Evolutionary conservation across 176 grass and related monocot species (phyloP).

Genomic region (Lolium rigidum): DNA sequence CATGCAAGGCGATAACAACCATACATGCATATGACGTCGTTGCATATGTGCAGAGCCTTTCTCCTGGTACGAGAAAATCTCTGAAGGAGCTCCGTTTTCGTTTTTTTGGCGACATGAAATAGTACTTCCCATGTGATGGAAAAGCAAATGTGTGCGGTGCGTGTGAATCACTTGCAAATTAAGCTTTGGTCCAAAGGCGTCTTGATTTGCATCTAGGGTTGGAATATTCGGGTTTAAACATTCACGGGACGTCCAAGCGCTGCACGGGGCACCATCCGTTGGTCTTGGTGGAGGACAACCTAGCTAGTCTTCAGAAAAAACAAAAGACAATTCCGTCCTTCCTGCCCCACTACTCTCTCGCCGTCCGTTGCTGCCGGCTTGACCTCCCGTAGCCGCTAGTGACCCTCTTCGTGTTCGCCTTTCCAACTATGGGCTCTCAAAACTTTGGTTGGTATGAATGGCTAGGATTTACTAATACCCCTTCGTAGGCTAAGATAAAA

Average conservation of each 20-base stretch:
- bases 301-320: not conserved
- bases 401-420: not conserved
- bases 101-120: not conserved
- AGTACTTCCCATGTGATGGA: not conserved
- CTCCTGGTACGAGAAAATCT: not conserved
- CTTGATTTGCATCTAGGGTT: not conserved
- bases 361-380: slow-evolving; percentile 1
- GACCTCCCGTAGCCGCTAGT: not conserved
- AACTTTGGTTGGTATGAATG: too few relatives aligned
- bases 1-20: not conserved
- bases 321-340: not conserved
- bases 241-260: not conserved
- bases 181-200: not conserved
- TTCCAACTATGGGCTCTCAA: not conserved
- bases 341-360: not conserved
- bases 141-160: slow-evolving; percentile 5
- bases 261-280: slow-evolving; percentile 9
- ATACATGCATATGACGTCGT: not conserved
- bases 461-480: too few relatives aligned
- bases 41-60: slow-evolving; percentile 14
- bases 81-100: not conserved
- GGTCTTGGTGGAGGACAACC: not conserved
- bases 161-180: not conserved
- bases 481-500: too few relatives aligned
- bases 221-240: slow-evolving; percentile 1